Percentiles rank a stretch among this genome's conserved stretches.
Evolutionary conservation across 2,329 filamentous ascomycete genomes (phyloP).

Genomic region (Aspergillus hiratsukae): DNA sequence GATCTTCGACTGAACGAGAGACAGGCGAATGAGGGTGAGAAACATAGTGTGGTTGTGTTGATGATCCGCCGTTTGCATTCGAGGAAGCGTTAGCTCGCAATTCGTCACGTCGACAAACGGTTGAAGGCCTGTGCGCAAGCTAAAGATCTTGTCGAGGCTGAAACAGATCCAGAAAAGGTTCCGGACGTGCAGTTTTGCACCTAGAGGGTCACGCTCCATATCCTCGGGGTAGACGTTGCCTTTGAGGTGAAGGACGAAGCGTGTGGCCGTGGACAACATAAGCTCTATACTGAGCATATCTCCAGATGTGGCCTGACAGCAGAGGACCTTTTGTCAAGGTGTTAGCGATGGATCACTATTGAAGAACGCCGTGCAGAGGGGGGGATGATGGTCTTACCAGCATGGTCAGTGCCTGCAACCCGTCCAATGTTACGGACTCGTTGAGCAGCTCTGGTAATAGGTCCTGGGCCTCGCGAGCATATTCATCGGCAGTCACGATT

Average conservation of each 20-base stretch:
- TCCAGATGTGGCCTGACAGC: slow-evolving; percentile 1
- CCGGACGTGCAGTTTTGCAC: slow-evolving; percentile 1
- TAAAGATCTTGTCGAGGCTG: slow-evolving; percentile 1
- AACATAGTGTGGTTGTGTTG: not conserved
- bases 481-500: not conserved
- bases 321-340: not conserved
- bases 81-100: slow-evolving; percentile 8
- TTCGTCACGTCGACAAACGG: slow-evolving; percentile 2
- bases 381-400: slow-evolving; percentile 2
- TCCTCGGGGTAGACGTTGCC: slow-evolving; percentile 2
- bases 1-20: slow-evolving; percentile 6
- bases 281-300: slow-evolving; percentile 1
- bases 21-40: not conserved
- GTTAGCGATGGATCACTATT: not conserved
- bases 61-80: not conserved
- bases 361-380: not conserved
- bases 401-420: slow-evolving; percentile 8
- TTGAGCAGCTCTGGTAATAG: not conserved
- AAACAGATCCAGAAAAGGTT: slow-evolving; percentile 11
- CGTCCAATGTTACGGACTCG: slow-evolving; percentile 6
- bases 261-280: not conserved
- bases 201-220: not conserved
- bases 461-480: not conserved
- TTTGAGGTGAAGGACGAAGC: slow-evolving; percentile 10
- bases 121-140: slow-evolving; percentile 6